Conservation (phyloP, 257 asterid genomes). For the Marsdenia floribunda region DNA sequence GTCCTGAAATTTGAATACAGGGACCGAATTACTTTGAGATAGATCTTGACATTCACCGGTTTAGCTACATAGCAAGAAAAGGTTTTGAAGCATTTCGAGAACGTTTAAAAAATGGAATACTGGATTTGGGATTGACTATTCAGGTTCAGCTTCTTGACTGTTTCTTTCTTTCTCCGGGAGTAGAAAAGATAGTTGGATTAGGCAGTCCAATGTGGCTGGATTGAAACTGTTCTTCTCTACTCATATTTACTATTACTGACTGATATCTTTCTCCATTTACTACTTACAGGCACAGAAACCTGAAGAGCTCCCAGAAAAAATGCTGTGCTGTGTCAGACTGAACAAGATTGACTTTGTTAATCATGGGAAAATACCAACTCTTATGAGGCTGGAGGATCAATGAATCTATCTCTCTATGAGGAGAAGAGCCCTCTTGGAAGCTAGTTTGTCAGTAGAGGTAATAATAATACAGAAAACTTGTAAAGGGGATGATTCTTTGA, state of each 20-base stretch:
- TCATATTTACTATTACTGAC: neutral
- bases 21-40: slow-evolving; percentile 81
- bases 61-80: slow-evolving; percentile 85
- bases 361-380: slow-evolving; percentile 69
- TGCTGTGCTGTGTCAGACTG: slow-evolving; percentile 66
- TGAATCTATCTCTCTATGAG: neutral
- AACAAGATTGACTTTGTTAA: slow-evolving; percentile 75
- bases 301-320: slow-evolving; percentile 81
- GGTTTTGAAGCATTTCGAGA: slow-evolving; percentile 84
- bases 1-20: slow-evolving; percentile 24
- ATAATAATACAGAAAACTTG: neutral
- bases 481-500: neutral
- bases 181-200: neutral
- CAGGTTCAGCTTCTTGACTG: slow-evolving; percentile 40
- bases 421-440: neutral
- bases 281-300: slow-evolving; percentile 67
- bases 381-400: slow-evolving; percentile 56
- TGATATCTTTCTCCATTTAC: neutral
- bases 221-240: neutral
- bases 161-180: neutral
- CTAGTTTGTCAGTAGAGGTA: neutral
- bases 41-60: slow-evolving; percentile 88
- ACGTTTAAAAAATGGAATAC: slow-evolving; percentile 57
- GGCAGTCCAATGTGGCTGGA: neutral
- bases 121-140: slow-evolving; percentile 78